Evolutionary conservation across 495 filamentous ascomycete species (phyloP), one percentile per base, ranked within the genome.

Genomic region (Terfezia claveryi): DNA sequence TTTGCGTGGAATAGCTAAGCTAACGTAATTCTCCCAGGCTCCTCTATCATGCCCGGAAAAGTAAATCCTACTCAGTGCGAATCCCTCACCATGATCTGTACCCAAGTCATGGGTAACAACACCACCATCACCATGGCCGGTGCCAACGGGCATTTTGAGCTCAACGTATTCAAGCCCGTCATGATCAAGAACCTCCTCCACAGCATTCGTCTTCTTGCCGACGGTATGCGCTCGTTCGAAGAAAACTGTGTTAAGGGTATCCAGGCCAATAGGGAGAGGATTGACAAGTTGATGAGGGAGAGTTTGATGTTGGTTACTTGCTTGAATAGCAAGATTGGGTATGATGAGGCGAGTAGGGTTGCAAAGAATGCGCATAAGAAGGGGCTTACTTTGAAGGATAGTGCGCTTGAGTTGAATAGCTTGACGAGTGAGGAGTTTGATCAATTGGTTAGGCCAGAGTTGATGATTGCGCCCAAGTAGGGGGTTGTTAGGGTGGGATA

Each of bases 351-450:
- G 50, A 85, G 79, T 67, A 95, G 94, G 75, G 89, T 95, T 12
- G 91, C 91, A 60, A 98, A 98, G 83, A 91, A 98, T 67, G 91
- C 91, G 17, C 91, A 98, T 74, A 94, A 95, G 80, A 96, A 95
- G 79, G 87, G 87, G 36, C 69, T 84, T 56, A 94, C 85, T 23
- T 76, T 98, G 49, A 95, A 95, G 74, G 73, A 88, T 71, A 87
- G 82, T 59, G 89, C 92, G 49, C 78, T 98, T 79, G 85, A 96
- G 74, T 75, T 98, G 60, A 79, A 92, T 60, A 89, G 85, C 50
- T 71, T 98, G 57, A 88, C 81, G 58, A 81, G 82, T 66, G 83
- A 83, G 68, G 87, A 96, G 68, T 98, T 96, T 62, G 86, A 95
- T 70, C 75, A 78, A 60, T 70, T 88, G 59, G 91, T 98, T 57